Base-by-base conservation (phyloP, 805 yeast genomes). In the Kodamaea jinghongensis region DNA sequence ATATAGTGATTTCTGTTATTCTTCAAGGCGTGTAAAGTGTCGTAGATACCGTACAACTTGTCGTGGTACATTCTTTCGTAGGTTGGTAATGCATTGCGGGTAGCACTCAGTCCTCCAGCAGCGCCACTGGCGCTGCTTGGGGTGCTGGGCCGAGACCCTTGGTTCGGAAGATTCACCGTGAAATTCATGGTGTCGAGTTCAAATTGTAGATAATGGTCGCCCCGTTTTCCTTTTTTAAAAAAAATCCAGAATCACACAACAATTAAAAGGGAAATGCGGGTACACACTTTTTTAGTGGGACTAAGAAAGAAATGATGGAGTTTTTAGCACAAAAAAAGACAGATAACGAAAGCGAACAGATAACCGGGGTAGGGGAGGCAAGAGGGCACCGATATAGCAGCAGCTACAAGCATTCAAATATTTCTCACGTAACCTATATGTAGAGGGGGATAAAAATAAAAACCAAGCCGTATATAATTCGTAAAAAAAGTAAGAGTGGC, bases 1-100 rank as follows among this genome's bases (percentile, higher is more conserved):
- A 85, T 69, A 49, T 73, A 85, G 42, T 78, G 79, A 23, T 71
- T 61, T 41, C 89, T 72, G 59, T 84, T 83, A 56, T 78, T 79
- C 54, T 84, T 86, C 50, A 68, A 50, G 22, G 50, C 53, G 26
- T 59, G 52, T 26, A 69, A 47, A 7, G 55, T 51, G 34, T 52
- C 46, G 45, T 67, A 58, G 13, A 62, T 57, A 6, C 35, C 34
- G 6, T 38, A 38, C 44, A 69, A 58, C 13, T 60, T 47, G 16
- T 57, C 65, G 47, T 59, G 46, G 31, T 62, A 47, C 13, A 55
- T 45, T 46, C 60, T 65, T 44, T 69, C 75, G 50, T 58, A 63
- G 12, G 49, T 31, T 15, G 75, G 75, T n/a, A 67, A 32, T 9
- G 26, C 20, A 41, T 11, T 38, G 41, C 48, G 38, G 13, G 29